Percentiles rank a stretch among this genome's conserved stretches.
Evolutionary conservation across 306 rosid species (phyloP).

Genomic region (Senna siamea): DNA sequence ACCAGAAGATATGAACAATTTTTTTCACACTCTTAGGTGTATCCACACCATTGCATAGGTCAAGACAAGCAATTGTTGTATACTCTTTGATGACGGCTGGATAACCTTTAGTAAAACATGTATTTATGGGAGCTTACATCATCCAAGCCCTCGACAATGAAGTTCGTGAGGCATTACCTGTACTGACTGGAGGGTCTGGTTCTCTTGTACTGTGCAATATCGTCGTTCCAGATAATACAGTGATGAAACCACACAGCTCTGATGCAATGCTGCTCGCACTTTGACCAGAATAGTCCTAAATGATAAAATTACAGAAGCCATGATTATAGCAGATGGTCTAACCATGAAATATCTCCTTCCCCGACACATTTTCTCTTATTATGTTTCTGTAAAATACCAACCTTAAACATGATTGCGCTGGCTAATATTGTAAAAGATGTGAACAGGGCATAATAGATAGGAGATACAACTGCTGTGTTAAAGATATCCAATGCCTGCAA

Average conservation of each 20-base stretch:
- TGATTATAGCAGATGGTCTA: conserved; percentile 31
- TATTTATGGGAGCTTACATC: conserved; percentile 20
- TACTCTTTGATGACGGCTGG: conserved; percentile 12
- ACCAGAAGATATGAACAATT: conserved; percentile 35
- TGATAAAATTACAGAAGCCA: conserved; percentile 29
- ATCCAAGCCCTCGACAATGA: conserved; percentile 27
- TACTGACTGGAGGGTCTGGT: conserved; percentile 57
- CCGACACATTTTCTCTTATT: conserved; percentile 24
- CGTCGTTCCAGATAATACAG: conserved; percentile 83
- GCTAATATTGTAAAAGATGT: conserved; percentile 88
- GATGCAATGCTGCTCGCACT: conserved; percentile 80
- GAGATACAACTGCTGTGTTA: conserved; percentile 85
- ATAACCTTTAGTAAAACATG: conserved; percentile 20
- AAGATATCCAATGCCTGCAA: conserved; percentile 89
- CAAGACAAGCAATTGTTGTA: conserved; percentile 8
- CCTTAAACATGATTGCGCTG: conserved; percentile 94
- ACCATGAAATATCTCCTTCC: conserved; percentile 32
- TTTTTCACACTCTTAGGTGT: conserved; percentile 5
- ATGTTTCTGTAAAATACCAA: conserved; percentile 42
- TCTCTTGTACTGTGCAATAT: conserved; percentile 80
- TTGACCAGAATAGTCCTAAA: conserved; percentile 92
- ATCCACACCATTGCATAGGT: conserved; percentile 9
- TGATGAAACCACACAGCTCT: conserved; percentile 86
- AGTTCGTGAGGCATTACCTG: conserved; percentile 58
- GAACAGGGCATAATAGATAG: conserved; percentile 90